Percentiles rank a stretch among this genome's conserved stretches.
Conservation (phyloP, 108 stramenopile species). For the Cylindrotheca closterium region DNA sequence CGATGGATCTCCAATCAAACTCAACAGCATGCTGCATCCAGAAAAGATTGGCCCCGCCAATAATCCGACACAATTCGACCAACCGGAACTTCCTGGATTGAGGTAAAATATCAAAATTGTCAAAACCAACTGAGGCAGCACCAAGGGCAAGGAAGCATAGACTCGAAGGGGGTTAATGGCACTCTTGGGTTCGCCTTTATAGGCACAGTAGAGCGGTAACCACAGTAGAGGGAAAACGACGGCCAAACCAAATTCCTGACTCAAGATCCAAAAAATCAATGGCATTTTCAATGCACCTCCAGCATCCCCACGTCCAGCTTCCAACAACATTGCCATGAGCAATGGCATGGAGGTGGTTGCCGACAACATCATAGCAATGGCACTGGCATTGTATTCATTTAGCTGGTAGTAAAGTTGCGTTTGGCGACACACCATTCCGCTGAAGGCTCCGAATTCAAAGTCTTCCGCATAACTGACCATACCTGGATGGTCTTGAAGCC, state of each 20-base stretch:
- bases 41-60: slow-evolving; percentile 41
- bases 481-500: background rate
- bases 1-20: background rate
- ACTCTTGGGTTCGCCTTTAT: slow-evolving; percentile 6
- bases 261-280: slow-evolving; percentile 26
- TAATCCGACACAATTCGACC: slow-evolving; percentile 40
- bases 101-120: slow-evolving; percentile 21
- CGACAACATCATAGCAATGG: background rate
- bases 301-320: slow-evolving; percentile 29
- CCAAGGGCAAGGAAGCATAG: background rate
- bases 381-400: background rate
- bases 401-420: background rate
- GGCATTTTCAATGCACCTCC: slow-evolving; percentile 28
- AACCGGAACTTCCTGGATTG: slow-evolving; percentile 9
- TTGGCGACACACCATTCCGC: background rate
- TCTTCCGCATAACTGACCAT: background rate
- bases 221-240: slow-evolving; percentile 43
- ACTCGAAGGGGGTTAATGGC: background rate
- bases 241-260: slow-evolving; percentile 47
- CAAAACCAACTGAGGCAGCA: slow-evolving; percentile 14
- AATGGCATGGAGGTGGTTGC: slow-evolving; percentile 6
- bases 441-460: background rate
- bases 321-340: slow-evolving; percentile 4
- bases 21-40: slow-evolving; percentile 11
- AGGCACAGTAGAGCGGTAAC: slow-evolving; percentile 38